Conservation (phyloP, 306 rosid genomes). For the Pterocarpus santalinus region DNA sequence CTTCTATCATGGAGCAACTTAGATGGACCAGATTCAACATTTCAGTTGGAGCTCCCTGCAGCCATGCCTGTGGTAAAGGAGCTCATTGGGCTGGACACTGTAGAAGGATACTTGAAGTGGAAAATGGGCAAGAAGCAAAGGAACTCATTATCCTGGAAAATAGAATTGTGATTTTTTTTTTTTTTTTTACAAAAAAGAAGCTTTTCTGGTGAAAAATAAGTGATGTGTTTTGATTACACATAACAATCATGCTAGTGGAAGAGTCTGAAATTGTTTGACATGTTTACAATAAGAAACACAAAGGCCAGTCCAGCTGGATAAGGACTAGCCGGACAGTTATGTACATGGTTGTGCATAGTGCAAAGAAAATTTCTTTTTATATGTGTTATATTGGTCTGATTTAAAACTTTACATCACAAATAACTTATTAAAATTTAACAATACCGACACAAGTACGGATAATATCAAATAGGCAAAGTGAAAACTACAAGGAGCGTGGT, state of each 20-base stretch:
- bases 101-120: constrained; percentile 82
- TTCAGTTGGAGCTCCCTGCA: constrained; percentile 85
- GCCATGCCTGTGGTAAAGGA: constrained; percentile 86
- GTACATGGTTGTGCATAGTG: background rate
- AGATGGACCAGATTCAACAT: constrained; percentile 49
- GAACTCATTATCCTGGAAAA: background rate
- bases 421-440: no score
- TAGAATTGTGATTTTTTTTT: background rate
- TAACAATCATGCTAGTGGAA: no score
- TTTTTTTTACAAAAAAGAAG: no score
- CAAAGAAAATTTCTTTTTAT: no score
- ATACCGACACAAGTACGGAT: no score
- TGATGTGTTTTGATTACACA: no score
- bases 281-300: background rate
- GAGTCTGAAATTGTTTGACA: no score
- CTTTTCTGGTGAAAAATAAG: background rate
- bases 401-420: no score
- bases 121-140: constrained; percentile 44
- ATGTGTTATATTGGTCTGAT: no score
- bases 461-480: no score
- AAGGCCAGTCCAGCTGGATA: background rate
- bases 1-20: constrained; percentile 63
- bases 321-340: background rate
- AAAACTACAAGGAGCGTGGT: no score
- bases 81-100: constrained; percentile 73